Evolutionary conservation across 257 asterid genomes (phyloP), one percentile per base, ranked within the genome.

Genomic region (Ocimum tenuiflorum): DNA sequence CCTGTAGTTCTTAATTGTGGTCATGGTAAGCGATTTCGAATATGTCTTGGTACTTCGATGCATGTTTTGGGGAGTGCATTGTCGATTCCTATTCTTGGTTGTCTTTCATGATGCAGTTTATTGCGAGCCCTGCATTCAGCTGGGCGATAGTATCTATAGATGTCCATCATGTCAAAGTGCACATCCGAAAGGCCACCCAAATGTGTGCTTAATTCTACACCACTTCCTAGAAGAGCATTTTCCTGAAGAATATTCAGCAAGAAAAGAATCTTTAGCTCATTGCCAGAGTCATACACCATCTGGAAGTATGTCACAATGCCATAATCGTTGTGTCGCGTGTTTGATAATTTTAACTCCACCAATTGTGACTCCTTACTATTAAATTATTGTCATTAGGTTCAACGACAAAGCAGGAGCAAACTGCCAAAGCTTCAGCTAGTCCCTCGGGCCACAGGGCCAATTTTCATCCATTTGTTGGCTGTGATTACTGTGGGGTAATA

Each of bases 401-500:
- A 36, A 17, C 64, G 3, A 67, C 68, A 45, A 70, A 60, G 14
- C 70, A 27, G 51, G 76, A 67, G 47, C 73, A 65, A 36, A 72
- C 53, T 6, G 66, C 45, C 29, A 33, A 70, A 27, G 9, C 63
- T 42, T 33, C 76, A 24, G 38, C 65, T 20, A 56, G 27, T 11
- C 71, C 57, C 46, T 62, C 79, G 18, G 70, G 65, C 70, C 27
- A 13, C 18, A 77, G 78, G 52, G 69, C 67, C 23, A 64, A 73
- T 42, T 53, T 77, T 80, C 95, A 88, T 75, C 35, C 63, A 39
- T 73, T 55, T 14, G 83, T 54, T 50, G 95, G 95, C 54, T 88
- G 95, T 72, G 95, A 88, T 78, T 78, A 79, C 66, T 88, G 95
- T 67, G 95, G 95, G 90, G 95, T 88, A 85, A 76, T 52, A 18